Base-by-base conservation (phyloP, 2,329 filamentous ascomycete species). In the Aspergillus ibericus region DNA sequence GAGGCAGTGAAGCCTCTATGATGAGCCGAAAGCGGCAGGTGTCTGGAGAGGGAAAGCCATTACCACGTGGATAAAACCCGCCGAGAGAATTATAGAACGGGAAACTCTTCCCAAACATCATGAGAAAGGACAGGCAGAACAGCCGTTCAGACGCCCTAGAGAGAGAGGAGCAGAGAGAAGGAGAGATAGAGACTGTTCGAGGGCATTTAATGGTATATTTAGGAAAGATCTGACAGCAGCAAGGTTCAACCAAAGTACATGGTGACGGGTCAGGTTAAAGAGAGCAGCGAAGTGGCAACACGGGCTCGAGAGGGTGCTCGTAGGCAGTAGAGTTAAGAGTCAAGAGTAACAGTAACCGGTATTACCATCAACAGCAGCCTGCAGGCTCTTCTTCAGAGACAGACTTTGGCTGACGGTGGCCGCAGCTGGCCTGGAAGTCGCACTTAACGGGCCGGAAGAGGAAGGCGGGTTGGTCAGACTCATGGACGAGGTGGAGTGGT, bases 331-430 rank as follows among this genome's bases (percentile, higher is more conserved):
- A 13, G 27, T 42, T 18, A 58, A 63, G 49, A 27, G 32, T 36
- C 20, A 40, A 40, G 27, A 40, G 36, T 40, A 29, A 53, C 59
- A 64, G 59, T 61, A 62, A 63, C 50, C 59, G 55, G 62, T 70
- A 72, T 77, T 78, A 80, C 78, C 78, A 71, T 80, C 78, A 64
- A 78, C 75, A 66, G 73, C 70, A 62, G 74, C 71, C 69, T 78
- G 77, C 55, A 78, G 69, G 62, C 67, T 75, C 67, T 77, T 75
- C 70, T 79, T 80, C 63, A 76, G 66, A 58, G 68, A 71, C 63
- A 73, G 69, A 63, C 68, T 73, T 59, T 70, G 68, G 62, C 66
- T 68, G 60, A 68, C 65, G 50, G 66, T 60, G 52, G 69, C 65
- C 60, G 62, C 68, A 56, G 70, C 67, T 51, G 72, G 68, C 68